Evolutionary conservation across 306 rosid species (phyloP).

Genomic region (Castanea mollissima): DNA sequence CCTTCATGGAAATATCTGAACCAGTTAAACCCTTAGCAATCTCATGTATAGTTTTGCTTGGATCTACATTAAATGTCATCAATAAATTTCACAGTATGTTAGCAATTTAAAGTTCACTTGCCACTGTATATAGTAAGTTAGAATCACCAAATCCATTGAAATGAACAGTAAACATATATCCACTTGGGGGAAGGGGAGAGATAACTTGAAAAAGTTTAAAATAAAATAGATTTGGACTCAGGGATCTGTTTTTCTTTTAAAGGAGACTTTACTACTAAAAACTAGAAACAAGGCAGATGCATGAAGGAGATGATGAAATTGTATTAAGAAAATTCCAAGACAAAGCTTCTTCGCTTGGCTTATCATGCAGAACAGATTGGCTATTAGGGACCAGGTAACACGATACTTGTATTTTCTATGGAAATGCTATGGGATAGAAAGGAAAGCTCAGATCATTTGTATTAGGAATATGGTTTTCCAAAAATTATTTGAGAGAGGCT

Average conservation of each 20-base stretch:
- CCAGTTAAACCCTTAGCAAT: slow-evolving; percentile 56
- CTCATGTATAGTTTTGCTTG: slow-evolving; percentile 57
- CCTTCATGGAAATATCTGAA: slow-evolving; percentile 63
- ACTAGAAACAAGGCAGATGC: not conserved
- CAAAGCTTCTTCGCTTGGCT: not conserved
- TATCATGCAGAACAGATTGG: not conserved
- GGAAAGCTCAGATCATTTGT: not conserved
- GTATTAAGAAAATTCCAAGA: not conserved
- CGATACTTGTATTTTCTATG: not conserved
- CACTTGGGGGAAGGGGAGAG: not conserved
- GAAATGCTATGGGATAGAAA: not conserved
- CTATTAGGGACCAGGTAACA: not conserved
- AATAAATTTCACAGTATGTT: slow-evolving; percentile 10
- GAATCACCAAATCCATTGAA: not conserved
- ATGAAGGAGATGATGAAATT: not conserved
- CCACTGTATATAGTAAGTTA: not conserved
- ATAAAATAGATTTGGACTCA: not conserved
- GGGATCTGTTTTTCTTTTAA: not conserved
- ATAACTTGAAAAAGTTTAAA: not conserved
- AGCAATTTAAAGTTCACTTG: slow-evolving; percentile 23
- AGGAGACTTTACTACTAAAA: not conserved
- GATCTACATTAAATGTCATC: slow-evolving; percentile 48
- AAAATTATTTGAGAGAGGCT: not conserved
- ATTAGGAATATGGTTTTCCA: not conserved
- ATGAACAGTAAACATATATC: not conserved